phyloP scores from a whole-genome alignment of 768 basidiomycete species.

The Suillus lakei region DNA sequence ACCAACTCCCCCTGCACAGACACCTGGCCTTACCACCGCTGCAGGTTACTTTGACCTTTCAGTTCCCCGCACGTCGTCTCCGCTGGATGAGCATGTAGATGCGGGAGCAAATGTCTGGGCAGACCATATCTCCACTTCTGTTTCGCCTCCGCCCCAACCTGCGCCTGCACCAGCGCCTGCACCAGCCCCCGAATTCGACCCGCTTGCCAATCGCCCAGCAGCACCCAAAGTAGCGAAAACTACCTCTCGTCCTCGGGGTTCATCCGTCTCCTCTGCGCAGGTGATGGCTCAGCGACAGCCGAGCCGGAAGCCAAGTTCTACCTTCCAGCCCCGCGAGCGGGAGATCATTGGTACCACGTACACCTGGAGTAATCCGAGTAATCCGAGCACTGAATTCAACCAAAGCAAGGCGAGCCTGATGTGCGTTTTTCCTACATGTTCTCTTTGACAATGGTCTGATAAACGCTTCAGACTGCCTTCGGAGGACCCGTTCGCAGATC shows the following conservation, averaged over 20 bases:
- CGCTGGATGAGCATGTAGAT: constrained; percentile 13
- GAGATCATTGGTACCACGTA: constrained; percentile 36
- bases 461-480: constrained; percentile 10
- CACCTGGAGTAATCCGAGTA: constrained; percentile 36
- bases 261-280: constrained; percentile 32
- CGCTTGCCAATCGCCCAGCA: constrained; percentile 4
- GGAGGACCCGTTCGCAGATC: constrained; percentile 35
- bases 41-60: constrained; percentile 27
- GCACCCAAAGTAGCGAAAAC: constrained; percentile 25
- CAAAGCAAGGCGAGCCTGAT: constrained; percentile 18
- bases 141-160: constrained; percentile 8
- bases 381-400: constrained; percentile 26
- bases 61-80: constrained; percentile 31
- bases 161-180: neutral
- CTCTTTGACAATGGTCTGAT: neutral
- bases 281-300: constrained; percentile 13
- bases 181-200: neutral
- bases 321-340: constrained; percentile 30
- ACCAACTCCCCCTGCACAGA: constrained; percentile 20
- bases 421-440: constrained; percentile 20
- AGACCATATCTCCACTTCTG: constrained; percentile 16
- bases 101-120: constrained; percentile 35
- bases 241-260: constrained; percentile 27
- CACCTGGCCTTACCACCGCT: neutral
- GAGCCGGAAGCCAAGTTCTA: constrained; percentile 32